Percentiles rank a stretch among this genome's conserved stretches.
These are phyloP conservation scores for Verbena officinalis DNA, from an alignment of 257 asterid genomes.

Conservation along the genomic window DNA sequence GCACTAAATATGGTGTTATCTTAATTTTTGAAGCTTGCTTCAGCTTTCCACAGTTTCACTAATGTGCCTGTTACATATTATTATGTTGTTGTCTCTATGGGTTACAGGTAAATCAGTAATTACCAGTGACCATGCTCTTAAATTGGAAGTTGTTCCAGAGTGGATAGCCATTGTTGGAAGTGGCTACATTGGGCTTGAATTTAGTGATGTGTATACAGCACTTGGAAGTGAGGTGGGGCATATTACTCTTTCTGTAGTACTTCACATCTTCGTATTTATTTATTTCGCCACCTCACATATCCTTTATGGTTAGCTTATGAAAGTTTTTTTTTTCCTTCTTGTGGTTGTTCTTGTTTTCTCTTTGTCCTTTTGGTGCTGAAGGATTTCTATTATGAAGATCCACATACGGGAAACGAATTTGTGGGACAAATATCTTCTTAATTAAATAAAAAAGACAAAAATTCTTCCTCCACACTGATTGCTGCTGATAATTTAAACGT, in stretches of 20 bases:
- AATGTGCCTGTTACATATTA: background rate
- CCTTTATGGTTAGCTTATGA: constrained; percentile 17
- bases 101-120: constrained; percentile 88
- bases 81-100: constrained; percentile 21
- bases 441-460: too few species aligned
- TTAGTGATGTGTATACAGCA: constrained; percentile 95
- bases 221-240: constrained; percentile 92
- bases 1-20: constrained; percentile 25
- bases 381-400: constrained; percentile 13
- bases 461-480: background rate
- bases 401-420: background rate
- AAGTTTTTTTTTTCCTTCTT: background rate
- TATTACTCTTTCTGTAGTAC: background rate
- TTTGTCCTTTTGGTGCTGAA: constrained; percentile 3
- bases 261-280: constrained; percentile 17
- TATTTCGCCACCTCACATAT: constrained; percentile 6
- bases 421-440: background rate
- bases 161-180: constrained; percentile 99
- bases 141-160: constrained; percentile 83
- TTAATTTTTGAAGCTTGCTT: constrained; percentile 23
- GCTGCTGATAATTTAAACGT: background rate
- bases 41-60: constrained; percentile 19
- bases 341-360: background rate
- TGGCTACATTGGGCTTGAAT: constrained; percentile 97
- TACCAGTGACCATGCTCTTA: constrained; percentile 96